Evolutionary conservation across 2,329 filamentous ascomycete genomes (phyloP), one percentile per base, ranked within the genome.

Genomic region (Teratosphaeriaceae sp.): DNA sequence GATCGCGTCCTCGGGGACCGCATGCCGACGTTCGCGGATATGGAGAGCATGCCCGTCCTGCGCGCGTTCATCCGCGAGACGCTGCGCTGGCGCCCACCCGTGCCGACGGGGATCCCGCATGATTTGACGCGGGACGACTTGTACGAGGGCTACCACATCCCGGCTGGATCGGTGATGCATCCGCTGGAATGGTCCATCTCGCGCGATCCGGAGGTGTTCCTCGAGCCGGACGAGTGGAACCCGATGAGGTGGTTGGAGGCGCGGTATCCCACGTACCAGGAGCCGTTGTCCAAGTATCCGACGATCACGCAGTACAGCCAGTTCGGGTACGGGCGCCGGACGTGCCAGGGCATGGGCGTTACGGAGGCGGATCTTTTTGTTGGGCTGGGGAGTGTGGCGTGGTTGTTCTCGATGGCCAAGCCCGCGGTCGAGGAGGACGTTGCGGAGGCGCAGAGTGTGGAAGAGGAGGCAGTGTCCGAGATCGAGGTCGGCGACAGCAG

Each of bases 201-300:
- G 48, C 63, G 69, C 33, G 66, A 74, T 38, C 58, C 65, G 1
- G 44, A 48, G 1, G 57, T 71, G 0, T 77, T 73, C 40, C 61
- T 65, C 0, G 56, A 71, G 2, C 66, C 74, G 0, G 49, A 58
- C 2, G 42, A 30, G 5, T 77, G 75, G 54, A 50, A 55, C 13
- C 74, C 74, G 0, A 70, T 74, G 41, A 58, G 74, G 38, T 77
- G 74, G 74, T 45, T 69, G 1, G 51, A 65, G 8, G 24, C 47
- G 16, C 43, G 45, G 19, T 58, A 46, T 19, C 53, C 56, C 3
- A 57, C 56, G 2, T 58, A 50, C 33, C 48, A 56, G 39, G 53
- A 54, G 36, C 55, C 55, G 3, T 35, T 56, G 16, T 40, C 47
- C 12, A 46, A 52, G 26, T 55, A 53, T 33, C 55, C 56, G 2